Conservation (phyloP, 768 basidiomycete genomes). For the Termitomyces bulborhizus region DNA sequence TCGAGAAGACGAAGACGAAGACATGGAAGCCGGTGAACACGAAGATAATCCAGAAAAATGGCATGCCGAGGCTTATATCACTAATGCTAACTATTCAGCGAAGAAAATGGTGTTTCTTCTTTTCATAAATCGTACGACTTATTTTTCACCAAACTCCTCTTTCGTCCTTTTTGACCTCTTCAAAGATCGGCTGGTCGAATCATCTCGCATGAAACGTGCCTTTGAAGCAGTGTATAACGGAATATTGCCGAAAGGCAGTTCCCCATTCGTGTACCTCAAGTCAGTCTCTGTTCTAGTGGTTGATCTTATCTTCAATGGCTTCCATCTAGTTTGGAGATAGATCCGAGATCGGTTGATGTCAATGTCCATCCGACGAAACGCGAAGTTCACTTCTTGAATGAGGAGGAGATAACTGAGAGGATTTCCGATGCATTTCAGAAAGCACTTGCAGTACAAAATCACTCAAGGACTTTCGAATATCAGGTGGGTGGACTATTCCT, state of each 20-base stretch:
- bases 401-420: conserved; percentile 76
- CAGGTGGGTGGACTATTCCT: conserved; percentile 37
- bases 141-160: background rate
- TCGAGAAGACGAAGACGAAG: conserved; percentile 18
- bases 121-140: conserved; percentile 85
- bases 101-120: conserved; percentile 83
- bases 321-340: conserved; percentile 61
- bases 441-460: conserved; percentile 52
- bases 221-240: conserved; percentile 81
- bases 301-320: background rate
- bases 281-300: conserved; percentile 22
- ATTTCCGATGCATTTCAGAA: conserved; percentile 71
- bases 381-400: conserved; percentile 91
- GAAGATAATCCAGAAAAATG: conserved; percentile 45
- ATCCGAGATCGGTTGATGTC: conserved; percentile 87
- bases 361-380: conserved; percentile 98
- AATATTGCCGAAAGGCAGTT: conserved; percentile 84
- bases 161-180: background rate
- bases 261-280: conserved; percentile 94
- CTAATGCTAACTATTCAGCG: conserved; percentile 82
- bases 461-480: conserved; percentile 68
- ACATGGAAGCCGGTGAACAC: conserved; percentile 23
- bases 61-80: conserved; percentile 71
- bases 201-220: conserved; percentile 76
- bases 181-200: conserved; percentile 89